phyloP scores from a whole-genome alignment of 2,329 filamentous ascomycete genomes.

The Fusarium dimerum region DNA sequence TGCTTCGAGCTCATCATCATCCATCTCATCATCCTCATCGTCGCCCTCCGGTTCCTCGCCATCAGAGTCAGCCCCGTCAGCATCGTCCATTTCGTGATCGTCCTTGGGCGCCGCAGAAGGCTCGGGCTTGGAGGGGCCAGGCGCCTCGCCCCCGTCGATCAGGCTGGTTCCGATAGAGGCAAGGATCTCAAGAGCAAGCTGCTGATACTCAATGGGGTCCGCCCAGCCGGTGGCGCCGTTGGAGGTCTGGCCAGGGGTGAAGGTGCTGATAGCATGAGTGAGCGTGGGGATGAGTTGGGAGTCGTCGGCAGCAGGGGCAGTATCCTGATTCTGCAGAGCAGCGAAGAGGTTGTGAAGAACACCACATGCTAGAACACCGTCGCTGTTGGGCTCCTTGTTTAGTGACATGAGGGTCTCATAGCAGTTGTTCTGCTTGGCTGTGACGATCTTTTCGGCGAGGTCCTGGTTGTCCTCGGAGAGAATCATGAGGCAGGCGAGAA shows the following conservation, averaged over 20 bases:
- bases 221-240: conserved; percentile 39
- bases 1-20: conserved; percentile 57
- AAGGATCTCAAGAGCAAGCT: conserved; percentile 61
- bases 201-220: conserved; percentile 47
- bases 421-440: conserved; percentile 47
- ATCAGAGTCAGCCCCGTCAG: conserved; percentile 38
- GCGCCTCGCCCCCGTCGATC: conserved; percentile 48
- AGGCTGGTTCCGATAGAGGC: conserved; percentile 65
- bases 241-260: conserved; percentile 28
- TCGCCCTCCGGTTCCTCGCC: conserved; percentile 39
- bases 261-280: conserved; percentile 32
- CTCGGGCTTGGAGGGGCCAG: conserved; percentile 32
- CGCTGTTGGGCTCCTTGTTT: conserved; percentile 47
- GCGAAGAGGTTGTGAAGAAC: conserved; percentile 64
- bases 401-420: conserved; percentile 53
- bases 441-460: conserved; percentile 54
- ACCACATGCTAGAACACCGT: conserved; percentile 58
- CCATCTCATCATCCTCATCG: conserved; percentile 54
- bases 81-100: conserved; percentile 41
- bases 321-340: conserved; percentile 34
- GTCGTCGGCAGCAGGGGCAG: conserved; percentile 34
- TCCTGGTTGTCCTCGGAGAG: conserved; percentile 61
- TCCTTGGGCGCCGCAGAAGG: conserved; percentile 40
- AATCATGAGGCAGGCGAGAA: conserved; percentile 56
- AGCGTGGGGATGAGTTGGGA: conserved; percentile 39